Percentiles rank a stretch among this genome's conserved stretches.
Evolutionary conservation across 768 basidiomycete genomes (phyloP).

Genomic region (Rhodocollybia butyracea): DNA sequence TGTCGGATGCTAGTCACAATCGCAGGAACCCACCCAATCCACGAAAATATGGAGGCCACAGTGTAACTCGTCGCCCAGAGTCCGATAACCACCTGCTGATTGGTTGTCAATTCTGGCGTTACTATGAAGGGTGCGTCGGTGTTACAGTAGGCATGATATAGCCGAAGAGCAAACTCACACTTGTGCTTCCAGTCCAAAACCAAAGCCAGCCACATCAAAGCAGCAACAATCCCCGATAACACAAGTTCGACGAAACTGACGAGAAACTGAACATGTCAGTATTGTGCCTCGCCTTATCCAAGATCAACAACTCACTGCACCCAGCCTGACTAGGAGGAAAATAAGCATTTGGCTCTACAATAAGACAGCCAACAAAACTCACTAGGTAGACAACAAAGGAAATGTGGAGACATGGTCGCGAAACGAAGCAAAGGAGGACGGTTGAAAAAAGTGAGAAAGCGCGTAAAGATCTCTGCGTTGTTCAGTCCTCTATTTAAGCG

Average conservation of each 20-base stretch:
- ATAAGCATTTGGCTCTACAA: neutral
- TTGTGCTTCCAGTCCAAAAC: neutral
- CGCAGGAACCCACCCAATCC: neutral
- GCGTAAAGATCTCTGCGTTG: too few relatives aligned
- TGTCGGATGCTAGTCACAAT: neutral
- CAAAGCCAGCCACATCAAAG: neutral
- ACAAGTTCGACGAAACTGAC: neutral
- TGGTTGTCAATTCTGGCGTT: neutral
- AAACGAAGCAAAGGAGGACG: too few relatives aligned
- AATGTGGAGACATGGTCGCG: constrained; percentile 2
- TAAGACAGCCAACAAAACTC: neutral
- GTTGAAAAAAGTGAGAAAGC: too few relatives aligned
- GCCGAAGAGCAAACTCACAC: neutral
- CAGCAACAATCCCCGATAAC: neutral
- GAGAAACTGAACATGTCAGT: neutral
- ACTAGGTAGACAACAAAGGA: constrained; percentile 6
- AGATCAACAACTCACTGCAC: neutral
- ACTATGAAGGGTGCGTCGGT: neutral
- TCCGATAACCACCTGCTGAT: neutral
- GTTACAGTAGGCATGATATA: neutral
- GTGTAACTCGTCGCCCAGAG: neutral
- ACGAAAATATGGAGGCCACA: neutral
- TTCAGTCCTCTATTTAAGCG: too few relatives aligned
- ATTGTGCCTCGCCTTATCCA: neutral
- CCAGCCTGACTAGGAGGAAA: neutral